Base-by-base conservation (phyloP, 73 alveolate species). In the Tetrahymena thermophila region DNA sequence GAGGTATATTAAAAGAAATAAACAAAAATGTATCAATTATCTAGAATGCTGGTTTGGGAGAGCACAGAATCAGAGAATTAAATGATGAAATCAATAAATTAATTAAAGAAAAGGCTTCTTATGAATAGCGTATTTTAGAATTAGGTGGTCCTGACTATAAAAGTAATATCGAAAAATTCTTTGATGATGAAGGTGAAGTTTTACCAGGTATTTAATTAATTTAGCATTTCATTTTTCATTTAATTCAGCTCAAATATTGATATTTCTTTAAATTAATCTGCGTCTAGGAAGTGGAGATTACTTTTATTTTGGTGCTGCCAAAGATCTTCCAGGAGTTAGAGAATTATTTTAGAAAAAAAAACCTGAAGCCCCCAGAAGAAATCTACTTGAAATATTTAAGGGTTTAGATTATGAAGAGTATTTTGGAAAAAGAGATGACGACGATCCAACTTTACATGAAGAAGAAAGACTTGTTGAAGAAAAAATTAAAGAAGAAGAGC, bases 121-220 rank as follows among this genome's bases (percentile, higher is more conserved):
- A 99, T 99, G 99, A 99, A 95, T 99, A 97, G 89, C 96, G 99
- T 94, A 98, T 99, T 11, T 94, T 98, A 93, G 97, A 98, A 94
- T 96, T 99, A 94, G 99, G 99, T 4, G 99, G 99, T 13, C 99
- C 99, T 14, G 99, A 99, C 94, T 99, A 97, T 96, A 97, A 97
- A 97, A 95, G 96, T 96, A 94, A 94, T 40, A 96, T 98, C 16
- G 97, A 96, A 85, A 97, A 97, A 94, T 94, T 97, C 21, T 94
- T 97, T 43, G 99, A 99, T 93, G 96, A 96, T 35, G 99, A 99
- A 71, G 99, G 99, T 4, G 95, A 96, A 38, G 99, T 97, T 85
- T 95, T 99, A n/a, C 99, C 99, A 43, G 99, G 89, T 71, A 71
- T 19, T 71, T 28, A n/a, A 19, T 71, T 71, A 28, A 8, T 3